Conservation (phyloP, 2,329 filamentous ascomycete genomes). For the Capronia americana region DNA sequence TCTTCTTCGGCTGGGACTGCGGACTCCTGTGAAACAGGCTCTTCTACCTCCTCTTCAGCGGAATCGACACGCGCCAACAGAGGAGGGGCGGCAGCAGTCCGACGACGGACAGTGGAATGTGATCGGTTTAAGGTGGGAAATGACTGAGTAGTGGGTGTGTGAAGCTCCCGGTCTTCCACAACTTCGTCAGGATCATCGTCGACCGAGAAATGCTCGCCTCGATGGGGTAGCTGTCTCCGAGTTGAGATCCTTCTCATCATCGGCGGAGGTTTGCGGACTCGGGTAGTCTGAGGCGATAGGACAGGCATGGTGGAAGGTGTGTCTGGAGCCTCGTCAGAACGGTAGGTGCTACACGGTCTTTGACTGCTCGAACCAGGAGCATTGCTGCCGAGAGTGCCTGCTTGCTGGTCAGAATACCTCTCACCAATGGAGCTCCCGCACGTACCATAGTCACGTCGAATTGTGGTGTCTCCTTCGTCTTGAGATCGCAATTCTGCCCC, state of each 20-base stretch:
- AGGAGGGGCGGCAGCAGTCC: constrained; percentile 44
- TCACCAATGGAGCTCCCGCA: background rate
- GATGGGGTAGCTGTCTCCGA: constrained; percentile 69
- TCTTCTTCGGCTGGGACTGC: constrained; percentile 46
- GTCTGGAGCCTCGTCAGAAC: constrained; percentile 27
- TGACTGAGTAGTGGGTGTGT: constrained; percentile 45
- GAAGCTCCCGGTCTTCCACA: constrained; percentile 62
- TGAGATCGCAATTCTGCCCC: constrained; percentile 9
- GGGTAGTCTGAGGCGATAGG: constrained; percentile 45
- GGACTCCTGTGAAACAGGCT: constrained; percentile 46
- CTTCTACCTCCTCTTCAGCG: constrained; percentile 48
- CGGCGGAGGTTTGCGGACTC: constrained; percentile 74
- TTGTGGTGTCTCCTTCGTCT: constrained; percentile 21
- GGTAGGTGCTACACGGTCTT: constrained; percentile 26
- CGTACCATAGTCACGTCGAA: constrained; percentile 35
- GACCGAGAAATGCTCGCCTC: constrained; percentile 85
- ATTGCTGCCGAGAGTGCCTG: constrained; percentile 30
- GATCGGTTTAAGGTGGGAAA: constrained; percentile 47
- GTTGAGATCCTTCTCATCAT: constrained; percentile 74
- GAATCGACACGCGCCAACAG: constrained; percentile 47
- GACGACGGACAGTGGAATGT: constrained; percentile 50
- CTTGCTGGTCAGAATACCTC: constrained; percentile 13
- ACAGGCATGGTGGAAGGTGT: constrained; percentile 53
- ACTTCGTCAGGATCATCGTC: constrained; percentile 87
- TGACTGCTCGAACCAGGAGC: constrained; percentile 22